phyloP scores from a whole-genome alignment of 768 basidiomycete species.

The Arthromyces matolae region DNA sequence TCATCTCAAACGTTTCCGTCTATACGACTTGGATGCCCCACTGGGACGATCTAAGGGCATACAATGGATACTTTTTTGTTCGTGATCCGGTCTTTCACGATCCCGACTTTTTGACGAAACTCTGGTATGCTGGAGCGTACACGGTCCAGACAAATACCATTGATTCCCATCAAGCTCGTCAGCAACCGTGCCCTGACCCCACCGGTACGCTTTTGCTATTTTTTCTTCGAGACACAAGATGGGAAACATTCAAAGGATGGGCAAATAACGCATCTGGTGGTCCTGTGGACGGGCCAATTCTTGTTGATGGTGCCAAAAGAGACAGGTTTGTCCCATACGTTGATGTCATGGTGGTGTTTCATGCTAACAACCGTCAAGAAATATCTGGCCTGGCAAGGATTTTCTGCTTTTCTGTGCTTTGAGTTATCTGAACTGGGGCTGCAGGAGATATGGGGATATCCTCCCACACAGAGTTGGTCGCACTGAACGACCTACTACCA shows the following conservation, averaged over 20 bases:
- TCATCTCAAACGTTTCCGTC: slow-evolving; percentile 40
- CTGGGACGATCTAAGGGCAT: slow-evolving; percentile 41
- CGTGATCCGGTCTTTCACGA: slow-evolving; percentile 39
- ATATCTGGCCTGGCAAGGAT: slow-evolving; percentile 24
- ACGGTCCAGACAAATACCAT: slow-evolving; percentile 51
- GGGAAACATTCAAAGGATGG: too few relatives aligned
- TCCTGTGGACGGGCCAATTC: slow-evolving; percentile 44
- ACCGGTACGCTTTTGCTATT: slow-evolving; percentile 15
- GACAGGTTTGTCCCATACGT: slow-evolving; percentile 33
- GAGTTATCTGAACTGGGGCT: too few relatives aligned
- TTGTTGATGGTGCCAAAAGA: slow-evolving; percentile 52
- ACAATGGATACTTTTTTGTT: slow-evolving; percentile 46
- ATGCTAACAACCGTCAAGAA: slow-evolving; percentile 16
- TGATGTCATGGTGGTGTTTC: neutral
- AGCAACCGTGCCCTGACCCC: slow-evolving; percentile 26
- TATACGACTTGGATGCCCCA: slow-evolving; percentile 47
- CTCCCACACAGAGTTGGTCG: slow-evolving; percentile 33
- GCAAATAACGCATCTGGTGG: slow-evolving; percentile 46
- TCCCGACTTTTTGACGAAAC: slow-evolving; percentile 42
- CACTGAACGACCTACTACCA: slow-evolving; percentile 30
- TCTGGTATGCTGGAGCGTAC: slow-evolving; percentile 56
- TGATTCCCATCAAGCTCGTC: slow-evolving; percentile 31
- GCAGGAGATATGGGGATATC: slow-evolving; percentile 41
- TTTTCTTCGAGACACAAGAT: too few relatives aligned
- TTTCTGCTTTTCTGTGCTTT: too few relatives aligned